A percentile compares a stretch with the other conserved stretches of the same genome.
phyloP scores from a whole-genome alignment of 2,329 filamentous ascomycete species.

The Fusarium algeriense region DNA sequence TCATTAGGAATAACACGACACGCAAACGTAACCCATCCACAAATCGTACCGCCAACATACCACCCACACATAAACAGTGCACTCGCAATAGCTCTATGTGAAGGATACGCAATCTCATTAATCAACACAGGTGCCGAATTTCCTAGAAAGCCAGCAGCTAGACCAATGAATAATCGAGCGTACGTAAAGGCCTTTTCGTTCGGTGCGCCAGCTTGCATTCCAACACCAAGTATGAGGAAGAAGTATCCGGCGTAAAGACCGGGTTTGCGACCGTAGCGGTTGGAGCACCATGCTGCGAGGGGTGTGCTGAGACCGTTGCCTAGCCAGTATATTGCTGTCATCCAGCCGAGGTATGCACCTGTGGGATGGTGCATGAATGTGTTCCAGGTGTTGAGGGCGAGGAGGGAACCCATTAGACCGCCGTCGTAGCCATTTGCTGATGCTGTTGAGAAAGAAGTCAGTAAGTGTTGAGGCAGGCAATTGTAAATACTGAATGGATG shows the following conservation, averaged over 20 bases:
- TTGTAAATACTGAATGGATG: too few species aligned
- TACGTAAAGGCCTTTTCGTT: not conserved
- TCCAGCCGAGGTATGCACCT: constrained; percentile 41
- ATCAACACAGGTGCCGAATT: not conserved
- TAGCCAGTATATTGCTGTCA: constrained; percentile 44
- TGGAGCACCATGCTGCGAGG: constrained; percentile 25
- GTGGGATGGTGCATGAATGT: constrained; percentile 36
- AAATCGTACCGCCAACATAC: constrained; percentile 7
- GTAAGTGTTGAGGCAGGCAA: not conserved
- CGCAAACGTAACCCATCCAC: constrained; percentile 9
- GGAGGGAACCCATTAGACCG: constrained; percentile 22
- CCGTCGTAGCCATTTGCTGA: constrained; percentile 22
- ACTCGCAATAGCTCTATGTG: constrained; percentile 10
- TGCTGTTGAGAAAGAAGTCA: not conserved
- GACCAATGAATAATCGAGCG: not conserved
- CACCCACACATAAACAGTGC: constrained; percentile 4
- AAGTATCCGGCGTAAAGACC: constrained; percentile 8
- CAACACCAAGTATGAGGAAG: constrained; percentile 6
- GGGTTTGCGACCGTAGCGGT: constrained; percentile 2
- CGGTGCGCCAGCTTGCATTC: constrained; percentile 9
- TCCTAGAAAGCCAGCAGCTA: constrained; percentile 2
- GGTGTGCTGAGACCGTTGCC: constrained; percentile 38
- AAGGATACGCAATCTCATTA: constrained; percentile 14
- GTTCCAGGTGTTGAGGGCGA: constrained; percentile 41
- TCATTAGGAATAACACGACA: not conserved